Evolutionary conservation across 2,329 filamentous ascomycete genomes (phyloP).

Genomic region (Aspergillus sp.): DNA sequence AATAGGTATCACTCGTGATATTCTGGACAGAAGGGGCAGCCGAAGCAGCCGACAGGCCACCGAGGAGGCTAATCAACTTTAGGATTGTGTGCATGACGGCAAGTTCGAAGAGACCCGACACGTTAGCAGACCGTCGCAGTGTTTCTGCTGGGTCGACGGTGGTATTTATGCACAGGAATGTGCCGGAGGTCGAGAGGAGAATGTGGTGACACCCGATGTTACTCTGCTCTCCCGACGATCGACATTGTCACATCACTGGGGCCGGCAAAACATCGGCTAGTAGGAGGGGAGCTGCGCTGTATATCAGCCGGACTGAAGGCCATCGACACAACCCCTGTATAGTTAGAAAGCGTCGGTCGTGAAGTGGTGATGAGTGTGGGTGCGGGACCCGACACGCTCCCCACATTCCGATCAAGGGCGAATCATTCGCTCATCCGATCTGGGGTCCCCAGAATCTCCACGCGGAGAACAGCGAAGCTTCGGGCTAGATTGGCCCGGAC

Average conservation of each 20-base stretch:
- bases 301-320: background rate
- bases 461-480: background rate
- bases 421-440: background rate
- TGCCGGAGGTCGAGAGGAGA: background rate
- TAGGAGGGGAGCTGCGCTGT: background rate
- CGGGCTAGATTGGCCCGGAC: background rate
- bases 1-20: constrained; percentile 21
- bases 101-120: background rate
- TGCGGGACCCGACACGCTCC: background rate
- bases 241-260: background rate
- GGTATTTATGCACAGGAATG: background rate
- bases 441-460: background rate
- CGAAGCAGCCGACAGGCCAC: constrained; percentile 9
- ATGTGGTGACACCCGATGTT: background rate
- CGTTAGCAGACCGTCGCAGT: background rate
- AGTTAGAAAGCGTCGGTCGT: no score
- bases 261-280: background rate
- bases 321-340: no score
- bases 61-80: constrained; percentile 7
- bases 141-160: background rate
- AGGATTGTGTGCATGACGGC: constrained; percentile 5
- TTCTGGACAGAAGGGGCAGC: constrained; percentile 14
- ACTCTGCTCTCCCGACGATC: background rate
- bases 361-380: no score
- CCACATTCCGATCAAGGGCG: background rate